A percentile compares a stretch with the other conserved stretches of the same genome.
Conservation (phyloP, 345 rosid species). For the Nasturtium officinale region DNA sequence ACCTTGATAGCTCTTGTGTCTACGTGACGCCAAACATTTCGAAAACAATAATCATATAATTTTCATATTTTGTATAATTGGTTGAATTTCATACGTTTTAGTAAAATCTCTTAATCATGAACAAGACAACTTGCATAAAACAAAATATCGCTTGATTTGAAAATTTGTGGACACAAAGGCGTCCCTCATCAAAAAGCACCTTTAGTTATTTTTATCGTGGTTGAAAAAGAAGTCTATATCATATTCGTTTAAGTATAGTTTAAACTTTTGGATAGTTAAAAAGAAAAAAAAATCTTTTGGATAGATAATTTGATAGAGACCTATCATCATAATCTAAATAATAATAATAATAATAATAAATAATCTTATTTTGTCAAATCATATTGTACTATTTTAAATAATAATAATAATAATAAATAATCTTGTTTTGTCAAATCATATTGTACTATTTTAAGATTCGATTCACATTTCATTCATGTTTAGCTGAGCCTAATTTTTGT, state of each 20-base stretch:
- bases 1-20: background rate
- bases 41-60: background rate
- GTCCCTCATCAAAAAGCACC: background rate
- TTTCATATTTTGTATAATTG: background rate
- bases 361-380: no score
- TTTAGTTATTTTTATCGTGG: background rate
- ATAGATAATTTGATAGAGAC: constrained; percentile 28
- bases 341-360: background rate
- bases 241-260: background rate
- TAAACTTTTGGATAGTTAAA: background rate
- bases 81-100: background rate
- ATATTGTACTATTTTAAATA: no score
- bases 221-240: background rate
- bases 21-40: background rate
- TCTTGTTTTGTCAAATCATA: no score
- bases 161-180: constrained; percentile 11
- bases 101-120: constrained; percentile 10
- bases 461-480: background rate
- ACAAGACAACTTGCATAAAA: background rate
- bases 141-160: background rate
- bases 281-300: no score
- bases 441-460: constrained; percentile 1
- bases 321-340: background rate
- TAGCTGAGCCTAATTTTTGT: no score
- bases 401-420: no score